Evolutionary conservation across 2,329 filamentous ascomycete species (phyloP).

Genomic region (Botrytis paeoniae): DNA sequence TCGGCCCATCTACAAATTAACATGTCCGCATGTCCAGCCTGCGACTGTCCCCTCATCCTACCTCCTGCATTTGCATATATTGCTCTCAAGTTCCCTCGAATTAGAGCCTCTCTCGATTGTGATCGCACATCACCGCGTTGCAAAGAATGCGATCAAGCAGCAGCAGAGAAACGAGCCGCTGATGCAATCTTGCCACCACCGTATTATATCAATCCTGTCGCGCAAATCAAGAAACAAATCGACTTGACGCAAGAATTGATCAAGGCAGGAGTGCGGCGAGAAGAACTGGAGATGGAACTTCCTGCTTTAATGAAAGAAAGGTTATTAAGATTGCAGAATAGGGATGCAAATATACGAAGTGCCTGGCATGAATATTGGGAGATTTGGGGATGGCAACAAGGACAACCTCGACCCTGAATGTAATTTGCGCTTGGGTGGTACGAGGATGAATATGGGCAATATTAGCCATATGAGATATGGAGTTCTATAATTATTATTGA

Average conservation of each 20-base stretch:
- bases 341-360: constrained; percentile 23
- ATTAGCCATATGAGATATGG: too few relatives aligned
- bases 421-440: background rate
- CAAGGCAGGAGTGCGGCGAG: constrained; percentile 22
- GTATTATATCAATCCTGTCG: constrained; percentile 20
- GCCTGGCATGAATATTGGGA: constrained; percentile 32
- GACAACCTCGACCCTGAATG: constrained; percentile 7
- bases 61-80: constrained; percentile 30
- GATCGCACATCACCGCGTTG: constrained; percentile 30
- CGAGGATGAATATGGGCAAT: background rate
- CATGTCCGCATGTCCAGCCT: constrained; percentile 20
- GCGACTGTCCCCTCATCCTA: constrained; percentile 8
- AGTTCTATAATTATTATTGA: background rate
- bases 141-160: constrained; percentile 29
- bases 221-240: constrained; percentile 27
- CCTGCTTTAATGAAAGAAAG: constrained; percentile 21
- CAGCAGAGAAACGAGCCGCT: constrained; percentile 23
- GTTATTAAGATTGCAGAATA: constrained; percentile 15
- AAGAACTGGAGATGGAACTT: constrained; percentile 24
- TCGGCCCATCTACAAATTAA: background rate
- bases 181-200: constrained; percentile 24
- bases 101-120: constrained; percentile 23
- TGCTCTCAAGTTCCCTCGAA: constrained; percentile 21
- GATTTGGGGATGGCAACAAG: constrained; percentile 29
- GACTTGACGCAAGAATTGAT: constrained; percentile 22